Evolutionary conservation across 1,139 yeast genomes (phyloP), one percentile per base, ranked within the genome.

Genomic region (Pneumocystis canis): DNA sequence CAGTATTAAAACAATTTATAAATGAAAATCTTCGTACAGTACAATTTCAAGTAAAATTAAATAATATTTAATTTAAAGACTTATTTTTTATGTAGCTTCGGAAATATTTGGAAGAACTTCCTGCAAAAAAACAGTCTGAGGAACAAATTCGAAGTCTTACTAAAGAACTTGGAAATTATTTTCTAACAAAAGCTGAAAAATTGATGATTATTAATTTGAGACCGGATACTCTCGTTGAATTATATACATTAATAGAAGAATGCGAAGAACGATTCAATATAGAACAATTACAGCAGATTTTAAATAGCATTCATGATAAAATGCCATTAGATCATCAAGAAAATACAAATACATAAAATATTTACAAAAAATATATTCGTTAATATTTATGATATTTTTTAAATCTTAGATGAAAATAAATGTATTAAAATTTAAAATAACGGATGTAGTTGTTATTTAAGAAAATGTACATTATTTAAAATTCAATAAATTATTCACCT

Each of bases 21-120:
- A 61, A 61, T 39, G 63, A 63, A 56, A 63, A 63, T 40, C 31
- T 63, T 47, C 62, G 64, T 37, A 63, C 65, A 9, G 59, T 63
- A 18, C 65, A 63, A 56, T 63, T 61, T 54, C 62, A 63, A 39
- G 61, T 61, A 32, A 62, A 61, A 11, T 57, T 39, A 57, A 14
- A 47, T 25, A 25, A n/a, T 20, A 37, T 47, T 39, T 57, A 5
- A 30, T 35, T 35, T n/a, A 18, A n/a, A 54, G 1, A 11, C 9
- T 35, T 35, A 35, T 57, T 4, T 9, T 57, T 35, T 57, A 16
- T 31, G 1, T 57, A 57, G 59, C 41, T 57, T 35, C 16, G 30
- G 6, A 35, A 57, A 20, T 57, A 57, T 39, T 39, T 57, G 6
- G 41, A 57, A 57, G 41, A 20, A 7, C 59, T 35, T 20, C 59